Evolutionary conservation across 2,329 filamentous ascomycete species (phyloP).

Genomic region (Apiospora koreana): DNA sequence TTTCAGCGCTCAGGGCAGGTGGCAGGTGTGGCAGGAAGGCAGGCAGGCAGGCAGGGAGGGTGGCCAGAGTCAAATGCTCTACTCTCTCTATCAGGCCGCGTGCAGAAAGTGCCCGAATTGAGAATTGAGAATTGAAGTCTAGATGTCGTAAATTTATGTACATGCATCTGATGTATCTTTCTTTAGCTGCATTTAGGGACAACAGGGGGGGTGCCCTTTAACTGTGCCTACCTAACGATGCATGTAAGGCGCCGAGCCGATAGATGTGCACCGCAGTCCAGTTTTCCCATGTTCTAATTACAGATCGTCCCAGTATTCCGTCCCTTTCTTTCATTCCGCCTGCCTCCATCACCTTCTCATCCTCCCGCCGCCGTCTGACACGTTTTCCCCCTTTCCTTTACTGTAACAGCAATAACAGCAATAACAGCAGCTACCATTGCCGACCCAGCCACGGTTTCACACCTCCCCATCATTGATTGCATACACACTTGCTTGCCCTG

Average conservation of each 20-base stretch:
- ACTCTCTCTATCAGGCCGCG: background rate
- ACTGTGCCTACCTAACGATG: background rate
- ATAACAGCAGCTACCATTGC: background rate
- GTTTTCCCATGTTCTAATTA: constrained; percentile 9
- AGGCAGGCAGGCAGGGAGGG: no score
- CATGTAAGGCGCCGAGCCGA: background rate
- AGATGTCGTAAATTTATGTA: background rate
- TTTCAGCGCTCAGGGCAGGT: background rate
- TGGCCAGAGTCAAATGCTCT: no score
- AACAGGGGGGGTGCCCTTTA: background rate
- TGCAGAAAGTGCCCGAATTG: no score
- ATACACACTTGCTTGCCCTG: background rate
- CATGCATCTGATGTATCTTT: no score
- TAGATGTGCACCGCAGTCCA: constrained; percentile 1
- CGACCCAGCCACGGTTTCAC: background rate
- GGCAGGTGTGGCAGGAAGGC: background rate
- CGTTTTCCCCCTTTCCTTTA: background rate
- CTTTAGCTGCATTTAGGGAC: background rate
- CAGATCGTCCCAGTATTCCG: background rate
- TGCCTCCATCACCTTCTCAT: constrained; percentile 5
- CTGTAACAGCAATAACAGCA: background rate
- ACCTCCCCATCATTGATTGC: background rate
- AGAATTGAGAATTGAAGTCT: no score
- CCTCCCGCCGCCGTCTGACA: background rate
- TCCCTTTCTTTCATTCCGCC: background rate